phyloP scores from a whole-genome alignment of 2,329 filamentous ascomycete genomes.

The Stagonosporopsis rhizophila region DNA sequence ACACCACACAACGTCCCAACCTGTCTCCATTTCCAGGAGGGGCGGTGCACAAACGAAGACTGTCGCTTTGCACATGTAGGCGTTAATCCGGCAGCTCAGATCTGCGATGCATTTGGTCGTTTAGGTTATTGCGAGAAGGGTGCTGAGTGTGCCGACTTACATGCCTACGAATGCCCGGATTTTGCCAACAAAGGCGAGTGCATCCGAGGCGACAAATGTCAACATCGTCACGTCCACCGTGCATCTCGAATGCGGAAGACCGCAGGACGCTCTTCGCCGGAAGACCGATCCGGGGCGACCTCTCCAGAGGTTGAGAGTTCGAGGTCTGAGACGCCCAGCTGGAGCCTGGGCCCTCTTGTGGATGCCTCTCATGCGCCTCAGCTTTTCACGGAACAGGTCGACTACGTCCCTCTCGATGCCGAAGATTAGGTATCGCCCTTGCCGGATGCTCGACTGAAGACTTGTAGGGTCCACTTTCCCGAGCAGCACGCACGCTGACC shows the following conservation, averaged over 20 bases:
- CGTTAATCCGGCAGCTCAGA: slow-evolving; percentile 76
- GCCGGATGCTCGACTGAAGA: slow-evolving; percentile 1
- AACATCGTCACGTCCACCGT: slow-evolving; percentile 79
- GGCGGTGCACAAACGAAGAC: slow-evolving; percentile 84
- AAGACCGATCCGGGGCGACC: slow-evolving; percentile 12
- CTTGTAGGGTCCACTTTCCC: slow-evolving; percentile 19
- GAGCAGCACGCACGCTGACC: slow-evolving; percentile 13
- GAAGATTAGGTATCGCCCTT: slow-evolving; percentile 19
- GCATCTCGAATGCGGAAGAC: slow-evolving; percentile 38
- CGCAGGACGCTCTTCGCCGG: slow-evolving; percentile 24
- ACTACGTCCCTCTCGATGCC: slow-evolving; percentile 38
- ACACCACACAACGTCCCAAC: slow-evolving; percentile 83
- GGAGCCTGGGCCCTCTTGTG: slow-evolving; percentile 1
- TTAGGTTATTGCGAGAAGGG: slow-evolving; percentile 91
- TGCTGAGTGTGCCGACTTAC: slow-evolving; percentile 76
- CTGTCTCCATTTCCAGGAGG: slow-evolving; percentile 88
- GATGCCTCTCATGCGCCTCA: slow-evolving; percentile 17
- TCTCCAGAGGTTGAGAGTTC: slow-evolving; percentile 18
- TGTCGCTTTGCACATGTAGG: slow-evolving; percentile 88
- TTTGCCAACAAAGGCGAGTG: slow-evolving; percentile 91
- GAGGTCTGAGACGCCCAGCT: background rate
- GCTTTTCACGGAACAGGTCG: slow-evolving; percentile 40
- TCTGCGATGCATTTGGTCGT: slow-evolving; percentile 84
- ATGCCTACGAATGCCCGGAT: slow-evolving; percentile 92
- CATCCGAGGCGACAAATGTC: slow-evolving; percentile 76